Base-by-base conservation (phyloP, 2,329 filamentous ascomycete genomes). In the Pestalotiopsis sp. region DNA sequence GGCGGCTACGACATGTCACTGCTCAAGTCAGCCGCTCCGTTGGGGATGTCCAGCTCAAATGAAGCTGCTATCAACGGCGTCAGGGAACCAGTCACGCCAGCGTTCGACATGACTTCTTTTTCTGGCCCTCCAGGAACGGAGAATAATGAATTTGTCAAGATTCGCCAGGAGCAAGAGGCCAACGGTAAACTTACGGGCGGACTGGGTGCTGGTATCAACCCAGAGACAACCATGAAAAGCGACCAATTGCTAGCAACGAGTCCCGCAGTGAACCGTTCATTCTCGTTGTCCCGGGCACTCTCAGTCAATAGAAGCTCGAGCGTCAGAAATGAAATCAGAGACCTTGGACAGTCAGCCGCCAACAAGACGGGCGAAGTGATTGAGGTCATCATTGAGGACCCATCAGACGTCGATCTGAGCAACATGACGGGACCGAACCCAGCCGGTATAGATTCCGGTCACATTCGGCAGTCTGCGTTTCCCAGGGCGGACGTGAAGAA, bases 291-390 rank as follows among this genome's bases (percentile, higher is more conserved):
- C 1, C 81, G 86, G 35, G 81, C 84, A 1, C 75, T 78, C 38
- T 75, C 77, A 20, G 73, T 73, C 22, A 70, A 74, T 3, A 67
- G 69, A n/a, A 65, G 40, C 35, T 22, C 67, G 24, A 68, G 75
- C 22, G 75, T 70, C 52, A 70, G 68, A 10, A 76, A 82, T 63
- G 85, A 82, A 0, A 78, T 89, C 66, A 83, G 80, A 66, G 79
- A 82, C 22, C 78, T 86, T 20, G 87, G 83, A 0, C 88, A 90
- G 75, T 82, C 79, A 11, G 86, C 89, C 73, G 88, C 88, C 1
- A 88, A 90, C 72, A 84, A 84, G 67, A 80, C 84, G n/a, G 87
- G 87, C 17, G 81, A 88, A 70, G 83, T 89, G 2, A 86, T 90
- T 68, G 83, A 89, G 73, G 85, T 90, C 2, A 83, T 90, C 59